These are phyloP conservation scores for Cercophora samala DNA, from an alignment of 495 filamentous ascomycete genomes.

Conservation along the genomic window DNA sequence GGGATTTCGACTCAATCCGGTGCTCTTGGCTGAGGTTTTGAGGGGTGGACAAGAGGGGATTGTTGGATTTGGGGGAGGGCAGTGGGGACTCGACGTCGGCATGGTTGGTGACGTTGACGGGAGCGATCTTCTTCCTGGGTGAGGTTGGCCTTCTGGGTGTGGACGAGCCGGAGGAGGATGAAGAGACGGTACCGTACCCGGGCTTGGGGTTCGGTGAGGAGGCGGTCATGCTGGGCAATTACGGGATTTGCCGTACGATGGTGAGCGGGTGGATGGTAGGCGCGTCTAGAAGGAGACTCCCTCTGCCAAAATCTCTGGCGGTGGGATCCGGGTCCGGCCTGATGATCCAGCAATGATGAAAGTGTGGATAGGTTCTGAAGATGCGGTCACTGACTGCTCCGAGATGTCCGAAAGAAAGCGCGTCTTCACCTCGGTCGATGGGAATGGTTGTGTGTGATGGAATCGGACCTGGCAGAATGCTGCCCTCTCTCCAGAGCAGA, in stretches of 20 bases:
- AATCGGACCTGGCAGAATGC: not conserved
- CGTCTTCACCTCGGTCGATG: not conserved
- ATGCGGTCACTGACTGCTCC: not conserved
- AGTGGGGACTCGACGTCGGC: constrained; percentile 27
- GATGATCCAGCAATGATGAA: no score
- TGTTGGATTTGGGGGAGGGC: not conserved
- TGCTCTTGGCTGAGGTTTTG: not conserved
- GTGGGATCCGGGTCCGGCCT: no score
- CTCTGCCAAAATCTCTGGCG: no score
- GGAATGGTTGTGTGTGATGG: not conserved
- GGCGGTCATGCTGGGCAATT: not conserved
- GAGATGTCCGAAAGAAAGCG: not conserved
- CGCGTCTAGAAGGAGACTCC: no score
- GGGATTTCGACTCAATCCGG: constrained; percentile 29
- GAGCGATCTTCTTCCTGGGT: not conserved
- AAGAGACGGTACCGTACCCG: not conserved
- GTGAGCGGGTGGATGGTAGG: no score
- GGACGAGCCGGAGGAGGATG: not conserved
- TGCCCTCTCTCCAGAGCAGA: not conserved
- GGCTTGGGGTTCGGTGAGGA: not conserved
- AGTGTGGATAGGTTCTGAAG: no score
- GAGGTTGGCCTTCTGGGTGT: not conserved
- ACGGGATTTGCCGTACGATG: not conserved
- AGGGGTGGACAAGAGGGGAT: not conserved
- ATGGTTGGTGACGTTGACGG: constrained; percentile 8